Evolutionary conservation across 257 asterid genomes (phyloP).

Genomic region (Solanum chilense): DNA sequence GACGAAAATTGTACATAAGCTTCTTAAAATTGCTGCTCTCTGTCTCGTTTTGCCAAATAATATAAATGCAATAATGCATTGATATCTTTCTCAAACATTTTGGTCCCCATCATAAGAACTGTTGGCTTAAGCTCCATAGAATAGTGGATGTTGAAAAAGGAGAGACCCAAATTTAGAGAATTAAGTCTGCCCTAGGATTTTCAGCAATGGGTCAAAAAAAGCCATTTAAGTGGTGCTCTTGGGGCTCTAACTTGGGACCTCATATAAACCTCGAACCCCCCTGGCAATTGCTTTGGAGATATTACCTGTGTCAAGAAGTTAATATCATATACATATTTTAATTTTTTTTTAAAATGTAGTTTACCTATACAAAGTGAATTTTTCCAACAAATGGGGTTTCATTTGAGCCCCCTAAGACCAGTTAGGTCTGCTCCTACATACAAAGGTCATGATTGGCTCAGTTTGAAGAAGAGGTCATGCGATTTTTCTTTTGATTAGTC

Average conservation of each 20-base stretch:
- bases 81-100: background rate
- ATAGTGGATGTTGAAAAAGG: background rate
- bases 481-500: background rate
- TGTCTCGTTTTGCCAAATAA: background rate
- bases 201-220: background rate
- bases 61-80: background rate
- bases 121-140: background rate
- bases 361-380: background rate
- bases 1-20: background rate
- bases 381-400: background rate
- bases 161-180: background rate
- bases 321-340: background rate
- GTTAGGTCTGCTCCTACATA: background rate
- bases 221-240: background rate
- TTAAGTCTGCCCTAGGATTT: background rate
- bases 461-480: background rate
- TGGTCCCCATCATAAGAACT: background rate
- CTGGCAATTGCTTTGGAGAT: background rate
- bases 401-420: background rate
- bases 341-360: background rate
- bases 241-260: background rate
- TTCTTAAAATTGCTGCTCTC: background rate
- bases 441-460: background rate
- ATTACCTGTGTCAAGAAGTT: background rate
- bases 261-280: background rate